phyloP scores from a whole-genome alignment of 2,329 filamentous ascomycete genomes.

The Didymellaceae sp. region DNA sequence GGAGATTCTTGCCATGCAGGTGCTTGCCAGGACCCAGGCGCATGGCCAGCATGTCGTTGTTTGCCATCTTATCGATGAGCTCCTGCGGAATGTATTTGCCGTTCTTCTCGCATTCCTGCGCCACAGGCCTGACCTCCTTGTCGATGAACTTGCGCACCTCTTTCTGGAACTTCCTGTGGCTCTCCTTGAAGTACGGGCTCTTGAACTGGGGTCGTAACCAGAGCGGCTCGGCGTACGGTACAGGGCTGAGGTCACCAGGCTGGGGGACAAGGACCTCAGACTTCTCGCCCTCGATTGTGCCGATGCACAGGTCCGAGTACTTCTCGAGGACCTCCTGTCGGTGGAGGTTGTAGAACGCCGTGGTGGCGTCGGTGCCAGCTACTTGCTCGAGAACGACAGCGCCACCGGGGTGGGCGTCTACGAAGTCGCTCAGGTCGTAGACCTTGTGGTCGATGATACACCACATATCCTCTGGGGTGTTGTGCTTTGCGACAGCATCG shows the following conservation, averaged over 20 bases:
- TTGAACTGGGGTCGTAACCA: conserved; percentile 82
- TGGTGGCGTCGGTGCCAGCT: conserved; percentile 80
- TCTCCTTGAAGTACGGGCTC: conserved; percentile 80
- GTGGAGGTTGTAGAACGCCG: conserved; percentile 90
- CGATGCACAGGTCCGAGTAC: conserved; percentile 76
- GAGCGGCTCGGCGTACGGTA: conserved; percentile 84
- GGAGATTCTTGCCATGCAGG: conserved; percentile 71
- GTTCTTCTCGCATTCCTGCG: conserved; percentile 75
- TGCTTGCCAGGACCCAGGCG: conserved; percentile 83
- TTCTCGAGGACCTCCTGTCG: conserved; percentile 86
- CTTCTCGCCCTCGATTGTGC: conserved; percentile 75
- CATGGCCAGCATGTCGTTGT: conserved; percentile 78
- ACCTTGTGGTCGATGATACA: conserved; percentile 86
- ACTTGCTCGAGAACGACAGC: conserved; percentile 80
- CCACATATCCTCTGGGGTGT: conserved; percentile 77
- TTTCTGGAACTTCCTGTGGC: conserved; percentile 71
- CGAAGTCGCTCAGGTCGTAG: conserved; percentile 85
- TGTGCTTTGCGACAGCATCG: conserved; percentile 75
- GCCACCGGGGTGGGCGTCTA: conserved; percentile 85
- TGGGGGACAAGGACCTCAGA: conserved; percentile 73
- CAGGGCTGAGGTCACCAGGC: conserved; percentile 73
- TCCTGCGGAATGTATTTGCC: conserved; percentile 73
- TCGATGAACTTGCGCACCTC: conserved; percentile 78
- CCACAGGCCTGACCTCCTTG: conserved; percentile 73
- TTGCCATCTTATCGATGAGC: conserved; percentile 80